These are phyloP conservation scores for Anthoceros angustus DNA, from an alignment of 225 moss, liverwort and hornwort species.

Conservation along the genomic window DNA sequence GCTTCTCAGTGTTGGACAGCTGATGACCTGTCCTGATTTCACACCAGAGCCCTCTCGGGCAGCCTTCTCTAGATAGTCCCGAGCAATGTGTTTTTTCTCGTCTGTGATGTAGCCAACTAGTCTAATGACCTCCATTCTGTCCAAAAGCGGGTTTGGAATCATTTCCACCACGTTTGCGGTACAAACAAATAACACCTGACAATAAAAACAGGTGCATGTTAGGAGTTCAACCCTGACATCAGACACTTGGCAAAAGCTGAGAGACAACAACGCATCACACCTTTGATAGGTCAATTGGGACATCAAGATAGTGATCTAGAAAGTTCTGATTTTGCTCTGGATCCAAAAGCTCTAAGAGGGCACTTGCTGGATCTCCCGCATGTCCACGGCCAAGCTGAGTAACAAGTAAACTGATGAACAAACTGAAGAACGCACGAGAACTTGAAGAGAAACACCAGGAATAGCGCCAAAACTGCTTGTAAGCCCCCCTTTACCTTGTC, in stretches of 20 bases:
- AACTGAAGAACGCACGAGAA: too few species aligned
- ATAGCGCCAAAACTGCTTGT: neutral
- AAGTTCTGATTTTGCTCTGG: slow-evolving; percentile 99
- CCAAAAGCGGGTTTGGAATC: slow-evolving; percentile 78
- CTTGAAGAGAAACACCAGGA: neutral
- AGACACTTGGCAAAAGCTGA: neutral
- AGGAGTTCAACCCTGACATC: neutral
- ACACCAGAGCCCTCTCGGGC: slow-evolving; percentile 94
- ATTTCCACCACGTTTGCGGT: slow-evolving; percentile 92
- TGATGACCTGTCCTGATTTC: slow-evolving; percentile 57
- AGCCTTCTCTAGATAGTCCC: slow-evolving; percentile 88
- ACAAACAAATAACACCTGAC: slow-evolving; percentile 65
- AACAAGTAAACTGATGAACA: neutral
- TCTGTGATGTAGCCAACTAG: slow-evolving; percentile 37
- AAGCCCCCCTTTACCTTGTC: slow-evolving; percentile 45
- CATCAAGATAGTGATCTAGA: slow-evolving; percentile 82
- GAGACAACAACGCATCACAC: slow-evolving; percentile 16
- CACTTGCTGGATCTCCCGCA: slow-evolving; percentile 96
- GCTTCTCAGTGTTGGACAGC: neutral
- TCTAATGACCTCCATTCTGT: slow-evolving; percentile 54
- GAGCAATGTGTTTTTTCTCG: slow-evolving; percentile 48
- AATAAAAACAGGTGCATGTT: too few species aligned
- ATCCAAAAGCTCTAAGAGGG: slow-evolving; percentile 85
- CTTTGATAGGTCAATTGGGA: slow-evolving; percentile 94
- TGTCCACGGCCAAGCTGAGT: slow-evolving; percentile 81